Evolutionary conservation across 1,284 basidiomycete genomes (phyloP).

Genomic region (Leccinum pachyderme): DNA sequence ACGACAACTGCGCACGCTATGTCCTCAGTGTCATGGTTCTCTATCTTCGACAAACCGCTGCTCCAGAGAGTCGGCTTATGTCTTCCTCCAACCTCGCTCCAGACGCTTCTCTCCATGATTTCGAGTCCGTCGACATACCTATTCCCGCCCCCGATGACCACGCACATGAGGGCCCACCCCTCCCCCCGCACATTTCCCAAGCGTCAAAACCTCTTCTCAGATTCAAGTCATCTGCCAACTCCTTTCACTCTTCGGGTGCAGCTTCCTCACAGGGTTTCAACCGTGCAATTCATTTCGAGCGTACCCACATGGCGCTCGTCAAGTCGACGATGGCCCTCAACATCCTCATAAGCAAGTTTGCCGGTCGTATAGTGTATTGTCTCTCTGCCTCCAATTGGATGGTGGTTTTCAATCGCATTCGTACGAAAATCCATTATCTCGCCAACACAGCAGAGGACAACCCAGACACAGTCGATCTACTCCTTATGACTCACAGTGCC

Average conservation of each 20-base stretch:
- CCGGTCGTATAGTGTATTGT: constrained; percentile 82
- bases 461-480: constrained; percentile 70
- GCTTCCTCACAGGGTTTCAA: constrained; percentile 21
- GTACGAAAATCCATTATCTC: constrained; percentile 67
- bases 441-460: constrained; percentile 53
- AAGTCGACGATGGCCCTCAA: constrained; percentile 58
- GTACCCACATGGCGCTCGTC: constrained; percentile 62
- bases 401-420: constrained; percentile 73
- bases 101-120: constrained; percentile 69
- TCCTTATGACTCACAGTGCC: constrained; percentile 71
- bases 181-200: constrained; percentile 35
- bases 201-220: constrained; percentile 29
- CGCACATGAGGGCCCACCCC: constrained; percentile 20
- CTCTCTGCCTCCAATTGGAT: constrained; percentile 91
- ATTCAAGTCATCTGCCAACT: constrained; percentile 34
- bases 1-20: constrained; percentile 86
- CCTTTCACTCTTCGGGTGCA: constrained; percentile 30
- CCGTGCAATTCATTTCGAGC: constrained; percentile 57
- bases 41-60: constrained; percentile 74
- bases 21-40: constrained; percentile 80
- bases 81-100: constrained; percentile 63
- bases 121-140: constrained; percentile 54
- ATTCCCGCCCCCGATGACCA: constrained; percentile 29
- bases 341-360: constrained; percentile 61
- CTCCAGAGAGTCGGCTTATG: constrained; percentile 55